These are phyloP conservation scores for Orbilia blumenaviensis DNA, from an alignment of 2,329 filamentous ascomycete species.

Conservation along the genomic window DNA sequence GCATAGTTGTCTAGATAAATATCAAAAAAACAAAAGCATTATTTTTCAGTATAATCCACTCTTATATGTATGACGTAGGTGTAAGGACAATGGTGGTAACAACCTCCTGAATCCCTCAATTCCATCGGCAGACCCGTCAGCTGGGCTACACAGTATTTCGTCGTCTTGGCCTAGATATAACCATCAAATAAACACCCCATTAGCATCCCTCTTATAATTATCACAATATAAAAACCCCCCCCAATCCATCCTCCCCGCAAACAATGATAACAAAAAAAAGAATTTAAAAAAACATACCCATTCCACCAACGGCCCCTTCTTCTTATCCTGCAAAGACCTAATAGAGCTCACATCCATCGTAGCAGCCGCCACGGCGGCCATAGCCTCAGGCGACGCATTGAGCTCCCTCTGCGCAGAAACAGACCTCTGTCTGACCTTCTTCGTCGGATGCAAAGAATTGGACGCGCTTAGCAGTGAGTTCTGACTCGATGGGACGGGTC, in stretches of 20 bases:
- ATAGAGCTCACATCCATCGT: conserved; percentile 54
- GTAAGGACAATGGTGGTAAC: neutral
- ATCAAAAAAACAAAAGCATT: too few species aligned
- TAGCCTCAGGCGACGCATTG: conserved; percentile 49
- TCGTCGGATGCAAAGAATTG: conserved; percentile 42
- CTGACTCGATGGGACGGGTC: conserved; percentile 37
- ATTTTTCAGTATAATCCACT: neutral
- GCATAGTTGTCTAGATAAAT: conserved; percentile 54
- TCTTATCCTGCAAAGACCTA: conserved; percentile 46
- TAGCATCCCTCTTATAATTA: neutral
- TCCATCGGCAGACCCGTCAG: conserved; percentile 56
- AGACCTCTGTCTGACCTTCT: conserved; percentile 40
- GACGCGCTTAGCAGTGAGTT: conserved; percentile 43
- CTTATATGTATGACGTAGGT: neutral
- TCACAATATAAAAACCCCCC: neutral
- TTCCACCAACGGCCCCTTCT: conserved; percentile 50
- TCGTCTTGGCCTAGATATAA: conserved; percentile 57
- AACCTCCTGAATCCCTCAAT: conserved; percentile 55
- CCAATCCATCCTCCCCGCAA: too few species aligned
- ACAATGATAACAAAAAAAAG: neutral
- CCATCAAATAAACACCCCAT: too few species aligned
- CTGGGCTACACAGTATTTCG: conserved; percentile 57
- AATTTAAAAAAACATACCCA: conserved; percentile 39
- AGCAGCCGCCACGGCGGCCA: conserved; percentile 43
- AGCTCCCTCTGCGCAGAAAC: conserved; percentile 46